Percentiles rank a stretch among this genome's conserved stretches.
phyloP scores from a whole-genome alignment of 331 rosid genomes.

The Acacia concinna region DNA sequence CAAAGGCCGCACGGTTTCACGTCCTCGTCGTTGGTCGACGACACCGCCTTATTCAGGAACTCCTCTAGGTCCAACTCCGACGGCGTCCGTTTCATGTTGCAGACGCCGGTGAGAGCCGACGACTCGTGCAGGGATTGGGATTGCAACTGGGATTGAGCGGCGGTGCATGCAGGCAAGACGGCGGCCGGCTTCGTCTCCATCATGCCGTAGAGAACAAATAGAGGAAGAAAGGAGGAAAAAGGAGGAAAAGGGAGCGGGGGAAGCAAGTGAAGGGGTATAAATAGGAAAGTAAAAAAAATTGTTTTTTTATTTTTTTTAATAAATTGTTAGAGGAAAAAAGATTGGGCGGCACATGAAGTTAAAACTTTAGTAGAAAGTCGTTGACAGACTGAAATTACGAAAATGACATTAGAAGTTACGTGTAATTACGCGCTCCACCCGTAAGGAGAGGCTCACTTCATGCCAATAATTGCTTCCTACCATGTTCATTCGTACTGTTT shows the following conservation, averaged over 20 bases:
- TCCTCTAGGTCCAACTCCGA: constrained; percentile 45
- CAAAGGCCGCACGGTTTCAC: constrained; percentile 21
- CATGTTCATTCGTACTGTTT: no score
- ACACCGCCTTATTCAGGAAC: constrained; percentile 25
- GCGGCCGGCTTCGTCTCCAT: constrained; percentile 33
- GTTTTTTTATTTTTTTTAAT: neutral
- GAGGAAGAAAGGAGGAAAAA: constrained; percentile 9
- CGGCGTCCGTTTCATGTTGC: constrained; percentile 37
- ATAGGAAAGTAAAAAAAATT: constrained; percentile 15
- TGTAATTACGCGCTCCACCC: constrained; percentile 22
- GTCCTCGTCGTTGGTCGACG: neutral
- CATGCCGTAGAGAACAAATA: neutral
- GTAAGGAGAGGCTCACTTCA: neutral
- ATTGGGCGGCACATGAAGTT: constrained; percentile 60
- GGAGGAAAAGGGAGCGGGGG: constrained; percentile 29
- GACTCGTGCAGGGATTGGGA: neutral
- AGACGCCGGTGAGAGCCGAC: neutral
- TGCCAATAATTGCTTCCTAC: neutral
- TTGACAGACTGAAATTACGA: constrained; percentile 21
- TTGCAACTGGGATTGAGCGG: constrained; percentile 12
- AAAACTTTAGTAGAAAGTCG: constrained; percentile 32
- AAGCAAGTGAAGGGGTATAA: constrained; percentile 28
- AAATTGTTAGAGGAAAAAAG: no score
- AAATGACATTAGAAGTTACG: constrained; percentile 19
- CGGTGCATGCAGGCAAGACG: neutral